Evolutionary conservation across 768 basidiomycete genomes (phyloP), one percentile per base, ranked within the genome.

Genomic region (Dioszegia crocea): DNA sequence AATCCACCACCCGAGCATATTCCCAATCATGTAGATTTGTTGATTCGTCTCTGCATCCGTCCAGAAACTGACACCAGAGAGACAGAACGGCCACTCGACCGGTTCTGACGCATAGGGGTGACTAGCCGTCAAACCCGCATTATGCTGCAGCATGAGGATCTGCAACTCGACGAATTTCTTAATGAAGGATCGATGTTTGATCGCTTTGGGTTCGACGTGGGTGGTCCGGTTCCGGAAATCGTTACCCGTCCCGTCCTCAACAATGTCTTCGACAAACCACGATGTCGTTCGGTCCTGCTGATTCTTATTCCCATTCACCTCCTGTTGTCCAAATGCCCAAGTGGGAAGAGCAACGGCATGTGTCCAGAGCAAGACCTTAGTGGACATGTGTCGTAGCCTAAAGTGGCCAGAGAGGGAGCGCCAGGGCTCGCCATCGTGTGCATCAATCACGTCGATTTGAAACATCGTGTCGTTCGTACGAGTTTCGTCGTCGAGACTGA

Each of bases 31-130:
- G 78, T 99, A 99, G 52, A 99, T 92, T 77, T 99, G 96, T 76
- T 88, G 86, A 73, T 89, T 86, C 11, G 81, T 81, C 5, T 87
- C 86, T 56, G 82, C 86, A 29, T 80, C 75, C 4, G 96, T 99
- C 96, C 96, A 99, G 83, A 98, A 98, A 73, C 91, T 93, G 80
- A 99, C 98, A 48, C 96, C 96, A 62, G 82, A 90, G 27, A 97
- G 78, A 38, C 92, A 83, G 85, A 98, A 98, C 5, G 96, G 96
- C 96, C 96, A 99, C 75, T 94, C 92, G 78, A 97, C 86, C 4
- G 96, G 92, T n/a, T 82, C 82, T 59, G 88, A 89, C 3, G 96
- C 92, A 75, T 99, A 99, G 40, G 96, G 96, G 74, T 99, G 96
- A 3, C 88, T 89, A n/a, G 91, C 89, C 24, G 91, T 94, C 63